phyloP scores from a whole-genome alignment of 139 green algal species.

The Chlorella ohadii region DNA sequence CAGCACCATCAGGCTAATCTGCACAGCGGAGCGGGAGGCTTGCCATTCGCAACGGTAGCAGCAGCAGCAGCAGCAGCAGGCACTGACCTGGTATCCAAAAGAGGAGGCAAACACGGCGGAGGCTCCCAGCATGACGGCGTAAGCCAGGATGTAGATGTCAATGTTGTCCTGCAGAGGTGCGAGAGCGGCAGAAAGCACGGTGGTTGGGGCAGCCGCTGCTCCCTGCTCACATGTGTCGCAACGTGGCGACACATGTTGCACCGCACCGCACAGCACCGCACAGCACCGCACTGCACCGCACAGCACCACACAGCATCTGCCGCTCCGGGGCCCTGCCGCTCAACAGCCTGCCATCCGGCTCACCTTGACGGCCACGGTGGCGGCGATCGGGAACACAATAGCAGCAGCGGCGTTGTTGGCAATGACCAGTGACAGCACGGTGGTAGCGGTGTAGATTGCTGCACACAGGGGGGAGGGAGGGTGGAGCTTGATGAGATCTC shows the following conservation, averaged over 20 bases:
- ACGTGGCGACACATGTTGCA: no score
- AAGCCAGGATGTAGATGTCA: conserved; percentile 44
- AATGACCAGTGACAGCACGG: conserved; percentile 60
- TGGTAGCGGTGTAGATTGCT: conserved; percentile 60
- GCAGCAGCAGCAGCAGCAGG: not conserved
- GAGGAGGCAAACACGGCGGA: conserved; percentile 64
- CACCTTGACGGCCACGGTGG: conserved; percentile 15
- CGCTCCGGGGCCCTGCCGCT: no score
- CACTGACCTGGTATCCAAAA: conserved; percentile 60
- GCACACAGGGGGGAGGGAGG: not conserved
- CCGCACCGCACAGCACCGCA: no score
- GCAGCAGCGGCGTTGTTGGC: conserved; percentile 68
- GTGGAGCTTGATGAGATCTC: not conserved
- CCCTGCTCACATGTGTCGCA: no score
- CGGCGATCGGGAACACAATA: conserved; percentile 55
- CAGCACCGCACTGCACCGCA: not conserved
- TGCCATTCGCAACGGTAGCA: not conserved
- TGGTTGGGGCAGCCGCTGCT: no score
- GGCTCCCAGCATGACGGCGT: conserved; percentile 61
- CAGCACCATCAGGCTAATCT: conserved; percentile 79
- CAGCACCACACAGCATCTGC: no score
- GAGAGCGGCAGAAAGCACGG: not conserved
- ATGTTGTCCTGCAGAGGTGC: not conserved
- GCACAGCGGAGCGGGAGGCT: not conserved
- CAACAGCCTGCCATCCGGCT: no score